Evolutionary conservation across 495 filamentous ascomycete genomes (phyloP).

Genomic region (Podospora comata): DNA sequence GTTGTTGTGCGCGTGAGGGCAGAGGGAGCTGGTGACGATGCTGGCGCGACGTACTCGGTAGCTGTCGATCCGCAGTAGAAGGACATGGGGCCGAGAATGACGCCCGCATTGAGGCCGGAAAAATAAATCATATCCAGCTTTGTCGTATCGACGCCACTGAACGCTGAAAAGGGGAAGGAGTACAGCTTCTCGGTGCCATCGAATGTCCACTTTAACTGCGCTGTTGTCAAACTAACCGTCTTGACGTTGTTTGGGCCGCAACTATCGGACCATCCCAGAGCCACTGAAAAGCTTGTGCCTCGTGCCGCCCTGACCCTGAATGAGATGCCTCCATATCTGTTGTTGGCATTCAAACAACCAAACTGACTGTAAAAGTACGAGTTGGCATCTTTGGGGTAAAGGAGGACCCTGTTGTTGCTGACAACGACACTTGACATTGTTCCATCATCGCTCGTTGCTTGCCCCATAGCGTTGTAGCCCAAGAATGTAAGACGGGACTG

Average conservation of each 20-base stretch:
- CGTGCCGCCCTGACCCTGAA: slow-evolving; percentile 54
- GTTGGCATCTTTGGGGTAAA: slow-evolving; percentile 46
- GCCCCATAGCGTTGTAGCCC: slow-evolving; percentile 57
- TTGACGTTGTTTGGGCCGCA: slow-evolving; percentile 41
- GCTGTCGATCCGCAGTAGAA: slow-evolving; percentile 57
- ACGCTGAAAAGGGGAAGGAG: slow-evolving; percentile 55
- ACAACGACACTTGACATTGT: slow-evolving; percentile 59
- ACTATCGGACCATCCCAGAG: slow-evolving; percentile 46
- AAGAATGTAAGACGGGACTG: slow-evolving; percentile 64
- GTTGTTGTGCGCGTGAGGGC: slow-evolving; percentile 38
- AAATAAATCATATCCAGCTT: slow-evolving; percentile 55
- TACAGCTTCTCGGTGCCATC: slow-evolving; percentile 60
- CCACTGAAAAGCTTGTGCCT: slow-evolving; percentile 53
- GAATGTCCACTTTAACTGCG: slow-evolving; percentile 58
- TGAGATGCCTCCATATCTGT: slow-evolving; percentile 57
- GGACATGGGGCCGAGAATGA: slow-evolving; percentile 56
- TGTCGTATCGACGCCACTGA: slow-evolving; percentile 47
- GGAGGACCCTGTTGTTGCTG: slow-evolving; percentile 46
- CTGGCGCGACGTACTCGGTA: slow-evolving; percentile 49
- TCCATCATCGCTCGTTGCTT: slow-evolving; percentile 58
- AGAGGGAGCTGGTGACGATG: slow-evolving; percentile 26
- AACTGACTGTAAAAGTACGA: slow-evolving; percentile 61
- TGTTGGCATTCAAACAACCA: slow-evolving; percentile 52
- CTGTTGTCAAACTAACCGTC: slow-evolving; percentile 39
- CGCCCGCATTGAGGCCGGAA: slow-evolving; percentile 40